Evolutionary conservation across 1,284 basidiomycete genomes (phyloP).

Genomic region (Pascua guehoae): DNA sequence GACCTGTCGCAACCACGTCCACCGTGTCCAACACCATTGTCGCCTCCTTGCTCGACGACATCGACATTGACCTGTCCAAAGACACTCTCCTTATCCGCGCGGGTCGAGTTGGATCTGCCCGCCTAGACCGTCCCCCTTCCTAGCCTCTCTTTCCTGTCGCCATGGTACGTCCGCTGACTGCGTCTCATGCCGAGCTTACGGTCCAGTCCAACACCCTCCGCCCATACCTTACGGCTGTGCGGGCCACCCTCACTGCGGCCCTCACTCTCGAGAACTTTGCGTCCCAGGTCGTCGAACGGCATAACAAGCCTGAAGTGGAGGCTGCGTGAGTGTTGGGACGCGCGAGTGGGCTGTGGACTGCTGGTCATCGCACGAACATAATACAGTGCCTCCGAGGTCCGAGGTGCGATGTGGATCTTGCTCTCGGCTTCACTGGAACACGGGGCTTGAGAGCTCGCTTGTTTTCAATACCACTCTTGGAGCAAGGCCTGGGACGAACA

Average conservation of each 20-base stretch:
- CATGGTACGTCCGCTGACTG: constrained; percentile 4
- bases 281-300: constrained; percentile 93
- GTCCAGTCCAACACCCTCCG: constrained; percentile 65
- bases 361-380: neutral
- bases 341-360: neutral
- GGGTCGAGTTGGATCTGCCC: neutral
- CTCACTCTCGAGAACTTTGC: constrained; percentile 96
- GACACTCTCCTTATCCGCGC: no score
- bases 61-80: no score
- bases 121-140: neutral
- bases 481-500: no score
- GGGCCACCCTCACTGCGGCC: constrained; percentile 94
- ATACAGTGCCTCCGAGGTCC: neutral
- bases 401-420: neutral
- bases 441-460: no score
- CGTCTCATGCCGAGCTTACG: neutral
- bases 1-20: no score
- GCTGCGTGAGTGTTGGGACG: constrained; percentile 57
- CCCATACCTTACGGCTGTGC: constrained; percentile 92
- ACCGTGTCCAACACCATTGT: no score
- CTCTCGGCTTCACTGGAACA: no score
- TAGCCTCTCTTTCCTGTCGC: neutral
- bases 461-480: no score
- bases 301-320: constrained; percentile 95
- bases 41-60: no score